Evolutionary conservation across 177 flowering plant species (phyloP).

Genomic region (Vitis hybrid): DNA sequence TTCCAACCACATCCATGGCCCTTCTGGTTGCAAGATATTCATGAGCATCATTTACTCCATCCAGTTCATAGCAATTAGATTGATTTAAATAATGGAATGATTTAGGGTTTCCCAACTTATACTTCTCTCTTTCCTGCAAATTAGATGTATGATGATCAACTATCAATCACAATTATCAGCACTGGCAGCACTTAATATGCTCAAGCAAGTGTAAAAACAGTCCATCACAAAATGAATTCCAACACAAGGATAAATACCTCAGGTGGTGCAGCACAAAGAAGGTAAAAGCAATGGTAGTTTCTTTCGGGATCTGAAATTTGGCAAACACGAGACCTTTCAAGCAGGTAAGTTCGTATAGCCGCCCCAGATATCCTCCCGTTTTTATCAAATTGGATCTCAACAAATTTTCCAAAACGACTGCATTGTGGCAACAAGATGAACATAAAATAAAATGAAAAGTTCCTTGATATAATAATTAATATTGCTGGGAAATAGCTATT

Average conservation of each 20-base stretch:
- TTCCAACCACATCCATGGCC: constrained; percentile 98
- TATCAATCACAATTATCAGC: neutral
- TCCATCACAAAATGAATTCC: neutral
- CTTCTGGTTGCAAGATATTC: constrained; percentile 95
- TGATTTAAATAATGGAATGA: constrained; percentile 88
- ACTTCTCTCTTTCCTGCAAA: constrained; percentile 71
- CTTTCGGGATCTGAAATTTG: constrained; percentile 95
- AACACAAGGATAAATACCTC: constrained; percentile 58
- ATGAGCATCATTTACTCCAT: constrained; percentile 78
- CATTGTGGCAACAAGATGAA: constrained; percentile 18
- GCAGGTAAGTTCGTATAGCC: constrained; percentile 86
- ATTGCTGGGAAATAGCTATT: too few species aligned
- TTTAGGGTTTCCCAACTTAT: constrained; percentile 66
- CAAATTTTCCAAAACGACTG: constrained; percentile 99
- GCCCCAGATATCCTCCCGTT: constrained; percentile 96
- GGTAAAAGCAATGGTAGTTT: constrained; percentile 96
- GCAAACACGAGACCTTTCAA: constrained; percentile 96
- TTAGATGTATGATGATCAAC: neutral
- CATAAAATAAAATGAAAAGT: constrained; percentile 1
- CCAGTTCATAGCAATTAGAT: constrained; percentile 75
- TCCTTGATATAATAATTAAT: neutral
- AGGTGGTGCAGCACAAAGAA: constrained; percentile 92
- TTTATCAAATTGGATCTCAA: constrained; percentile 96
- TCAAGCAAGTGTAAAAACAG: neutral
- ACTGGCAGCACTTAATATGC: neutral